Base-by-base conservation (phyloP, 306 rosid species). In the Trichosanthes cucumerina region DNA sequence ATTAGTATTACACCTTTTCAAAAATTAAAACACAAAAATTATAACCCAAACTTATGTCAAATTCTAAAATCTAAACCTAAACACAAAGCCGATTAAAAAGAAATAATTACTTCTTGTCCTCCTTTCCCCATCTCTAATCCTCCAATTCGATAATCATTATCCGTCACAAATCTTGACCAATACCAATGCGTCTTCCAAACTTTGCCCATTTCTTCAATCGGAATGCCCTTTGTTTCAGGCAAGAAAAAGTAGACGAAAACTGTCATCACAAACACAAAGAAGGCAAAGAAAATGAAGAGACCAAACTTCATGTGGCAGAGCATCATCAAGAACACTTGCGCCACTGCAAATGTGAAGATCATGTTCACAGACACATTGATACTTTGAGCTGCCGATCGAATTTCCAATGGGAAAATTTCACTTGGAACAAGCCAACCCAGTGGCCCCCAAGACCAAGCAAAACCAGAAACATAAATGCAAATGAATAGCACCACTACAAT, bases 401-500 rank as follows among this genome's bases (percentile, higher is more conserved):
- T 91, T 78, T 95, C 98, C 47, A 95, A 58, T 0, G 98, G 98
- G 78, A 95, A 95, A 7, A 95, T 92, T 78, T 95, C 98, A 88
- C 97, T 91, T 0, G 98, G 98, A 47, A 95, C 98, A 36, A 95
- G 57, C 98, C 99, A 95, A 0, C 99, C 99, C 0, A 95, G 88
- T 0, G 99, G 99, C 21, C 99, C 99, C 99, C 99, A 95, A 16
- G 99, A 95, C 99, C 99, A 95, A 0, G 99, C 97, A 43, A 92
- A 95, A 3, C 91, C 99, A 0, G 99, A 83, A 0, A 95, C 97
- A 4, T 95, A 95, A 3, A 90, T 81, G 82, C 99, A 95, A 13
- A 95, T 95, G 92, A 92, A 95, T 3, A 95, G 33, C 57, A 95
- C 99, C 85, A 95, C 97, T 24, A 92, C 90, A 5, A 88, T 9